phyloP scores from a whole-genome alignment of 805 yeast species.

The Maudiozyma serrabonitensis region DNA sequence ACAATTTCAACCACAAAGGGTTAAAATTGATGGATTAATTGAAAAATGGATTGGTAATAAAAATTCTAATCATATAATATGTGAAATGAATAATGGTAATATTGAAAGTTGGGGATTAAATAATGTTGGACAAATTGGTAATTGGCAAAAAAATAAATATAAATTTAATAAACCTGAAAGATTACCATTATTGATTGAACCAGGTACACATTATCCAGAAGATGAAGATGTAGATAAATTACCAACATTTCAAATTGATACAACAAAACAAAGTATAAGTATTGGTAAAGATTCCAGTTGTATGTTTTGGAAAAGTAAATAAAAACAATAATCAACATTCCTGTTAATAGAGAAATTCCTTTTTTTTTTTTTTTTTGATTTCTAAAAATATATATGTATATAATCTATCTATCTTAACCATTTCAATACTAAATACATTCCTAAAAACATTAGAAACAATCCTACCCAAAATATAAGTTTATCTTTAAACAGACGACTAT shows the following conservation, averaged over 20 bases:
- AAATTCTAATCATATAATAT: constrained; percentile 41
- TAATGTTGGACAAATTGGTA: constrained; percentile 74
- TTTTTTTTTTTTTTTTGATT: neutral
- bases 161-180: constrained; percentile 33
- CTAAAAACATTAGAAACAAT: constrained; percentile 47
- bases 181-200: constrained; percentile 42
- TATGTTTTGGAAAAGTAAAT: constrained; percentile 40
- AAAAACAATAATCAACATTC: constrained; percentile 4
- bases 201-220: constrained; percentile 23
- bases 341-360: neutral
- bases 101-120: constrained; percentile 71
- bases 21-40: constrained; percentile 31
- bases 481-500: constrained; percentile 75
- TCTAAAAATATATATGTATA: neutral
- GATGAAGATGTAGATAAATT: neutral
- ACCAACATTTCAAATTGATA: constrained; percentile 26
- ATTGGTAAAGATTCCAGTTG: constrained; percentile 60
- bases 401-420: constrained; percentile 41
- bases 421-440: constrained; percentile 56
- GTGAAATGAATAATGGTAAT: constrained; percentile 48
- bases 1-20: constrained; percentile 52
- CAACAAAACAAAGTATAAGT: constrained; percentile 44
- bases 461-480: constrained; percentile 80
- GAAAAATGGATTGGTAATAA: constrained; percentile 47
- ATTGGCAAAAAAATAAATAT: constrained; percentile 41